Conservation (phyloP, 331 rosid species). For the Malus hybrid region DNA sequence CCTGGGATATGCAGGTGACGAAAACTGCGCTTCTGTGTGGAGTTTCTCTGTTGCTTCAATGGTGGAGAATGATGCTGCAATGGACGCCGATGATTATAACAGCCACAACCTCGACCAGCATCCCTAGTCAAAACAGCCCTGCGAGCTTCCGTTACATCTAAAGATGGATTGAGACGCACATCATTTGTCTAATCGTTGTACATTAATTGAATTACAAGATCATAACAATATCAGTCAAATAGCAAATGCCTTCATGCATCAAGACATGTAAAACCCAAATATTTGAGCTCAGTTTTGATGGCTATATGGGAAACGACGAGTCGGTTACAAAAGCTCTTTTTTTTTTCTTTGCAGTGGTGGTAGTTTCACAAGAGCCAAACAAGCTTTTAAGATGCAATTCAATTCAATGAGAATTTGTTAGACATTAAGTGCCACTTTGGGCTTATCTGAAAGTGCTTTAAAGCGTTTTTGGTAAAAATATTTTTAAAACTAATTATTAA, state of each 20-base stretch:
- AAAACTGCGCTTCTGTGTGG: slow-evolving; percentile 89
- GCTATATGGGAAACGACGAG: neutral
- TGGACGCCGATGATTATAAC: slow-evolving; percentile 9
- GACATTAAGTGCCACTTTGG: too few relatives aligned
- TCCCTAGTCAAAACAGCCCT: neutral
- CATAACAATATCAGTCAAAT: neutral
- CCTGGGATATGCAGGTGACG: slow-evolving; percentile 37
- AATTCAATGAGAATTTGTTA: neutral
- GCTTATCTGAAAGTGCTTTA: too few relatives aligned
- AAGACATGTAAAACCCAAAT: neutral
- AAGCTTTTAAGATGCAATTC: neutral
- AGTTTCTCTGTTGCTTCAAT: slow-evolving; percentile 53
- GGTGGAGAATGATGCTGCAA: slow-evolving; percentile 23
- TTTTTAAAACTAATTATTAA: too few relatives aligned
- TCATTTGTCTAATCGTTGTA: neutral
- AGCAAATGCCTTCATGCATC: neutral
- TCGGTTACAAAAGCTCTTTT: neutral
- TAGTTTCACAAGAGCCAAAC: neutral
- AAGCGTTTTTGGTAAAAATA: too few relatives aligned
- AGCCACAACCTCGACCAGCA: slow-evolving; percentile 17
- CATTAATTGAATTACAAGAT: neutral
- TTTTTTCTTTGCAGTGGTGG: too few relatives aligned
- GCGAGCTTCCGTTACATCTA: neutral
- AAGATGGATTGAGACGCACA: neutral
- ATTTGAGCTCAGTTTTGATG: neutral